Base-by-base conservation (phyloP, 164 flowering plant genomes). In the Cinnamomum micranthum region DNA sequence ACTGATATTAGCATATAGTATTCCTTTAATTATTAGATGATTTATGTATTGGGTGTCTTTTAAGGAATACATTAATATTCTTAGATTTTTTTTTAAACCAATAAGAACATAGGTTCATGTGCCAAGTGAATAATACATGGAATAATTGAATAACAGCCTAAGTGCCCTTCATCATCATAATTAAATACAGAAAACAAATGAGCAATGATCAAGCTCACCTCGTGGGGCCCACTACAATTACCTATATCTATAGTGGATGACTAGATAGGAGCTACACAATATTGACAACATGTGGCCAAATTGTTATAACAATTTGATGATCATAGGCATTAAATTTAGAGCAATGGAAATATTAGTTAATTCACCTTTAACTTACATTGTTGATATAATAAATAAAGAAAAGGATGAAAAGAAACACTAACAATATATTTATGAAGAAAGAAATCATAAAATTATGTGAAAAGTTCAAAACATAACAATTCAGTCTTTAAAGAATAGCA, bases 31-130 rank as follows among this genome's bases (percentile, higher is more conserved):
- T 6, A 15, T 55, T 55, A 55, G 20, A 55, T 55, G 60, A 64
- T 25, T 12, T 7, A 33, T 25, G 12, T 27, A 25, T 22, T 64
- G 33, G 67, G 33, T 64, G 14, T 55, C 67, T 10, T 64, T 12
- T 14, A 23, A 25, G 24, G 28, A 64, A 64, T 13, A 64, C 17
- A 64, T 22, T 25, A 64, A 10, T 13, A 60, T 60, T 19, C 22
- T 60, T 9, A 31, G 23, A n/a, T 19, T 60, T 60, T 60, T 60
- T 60, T 60, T 60, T 1, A n/a, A 60, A n/a, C 20, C 64, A 19
- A 23, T 55, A 55, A 55, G 14, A 25, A 64, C 67, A n/a, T 6
- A 64, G 67, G 23, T 64, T 64, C 67, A 64, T 64, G 67, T 64
- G 67, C 47, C 67, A 25, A 23, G 31, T 25, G 67, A 41, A 41